Percentiles rank a stretch among this genome's conserved stretches.
Conservation (phyloP, 805 yeast species). For the Wickerhamiella australiensis region DNA sequence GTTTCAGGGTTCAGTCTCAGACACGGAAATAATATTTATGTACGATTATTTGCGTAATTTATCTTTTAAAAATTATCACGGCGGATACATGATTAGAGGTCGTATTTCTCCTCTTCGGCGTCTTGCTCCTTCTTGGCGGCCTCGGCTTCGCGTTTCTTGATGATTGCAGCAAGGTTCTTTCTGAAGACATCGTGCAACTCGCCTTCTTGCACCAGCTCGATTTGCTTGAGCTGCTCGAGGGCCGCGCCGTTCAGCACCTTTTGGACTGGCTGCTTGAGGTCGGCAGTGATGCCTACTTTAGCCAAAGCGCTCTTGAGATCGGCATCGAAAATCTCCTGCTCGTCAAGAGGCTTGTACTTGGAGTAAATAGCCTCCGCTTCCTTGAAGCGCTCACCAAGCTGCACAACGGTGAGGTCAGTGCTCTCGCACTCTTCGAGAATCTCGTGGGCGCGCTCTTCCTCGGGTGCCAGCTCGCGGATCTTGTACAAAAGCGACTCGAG, state of each 20-base stretch:
- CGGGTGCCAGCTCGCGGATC: slow-evolving; percentile 36
- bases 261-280: background rate
- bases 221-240: slow-evolving; percentile 8
- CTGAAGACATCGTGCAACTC: slow-evolving; percentile 5
- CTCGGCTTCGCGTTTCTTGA: slow-evolving; percentile 3
- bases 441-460: slow-evolving; percentile 12
- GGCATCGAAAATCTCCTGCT: slow-evolving; percentile 3
- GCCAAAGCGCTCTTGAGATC: slow-evolving; percentile 3
- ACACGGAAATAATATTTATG: background rate
- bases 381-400: slow-evolving; percentile 15
- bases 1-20: no score
- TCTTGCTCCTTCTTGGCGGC: background rate
- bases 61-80: background rate
- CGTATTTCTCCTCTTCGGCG: background rate
- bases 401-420: slow-evolving; percentile 14
- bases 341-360: slow-evolving; percentile 4
- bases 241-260: background rate
- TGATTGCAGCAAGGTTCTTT: background rate
- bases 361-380: slow-evolving; percentile 15
- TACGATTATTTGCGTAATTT: background rate
- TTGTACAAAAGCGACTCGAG: slow-evolving; percentile 66
- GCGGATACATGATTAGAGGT: background rate
- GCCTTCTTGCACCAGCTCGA: background rate
- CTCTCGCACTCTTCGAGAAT: slow-evolving; percentile 19
- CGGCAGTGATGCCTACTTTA: background rate